These are phyloP conservation scores for Viola pubescens DNA, from an alignment of 441 rosid genomes.

Conservation along the genomic window DNA sequence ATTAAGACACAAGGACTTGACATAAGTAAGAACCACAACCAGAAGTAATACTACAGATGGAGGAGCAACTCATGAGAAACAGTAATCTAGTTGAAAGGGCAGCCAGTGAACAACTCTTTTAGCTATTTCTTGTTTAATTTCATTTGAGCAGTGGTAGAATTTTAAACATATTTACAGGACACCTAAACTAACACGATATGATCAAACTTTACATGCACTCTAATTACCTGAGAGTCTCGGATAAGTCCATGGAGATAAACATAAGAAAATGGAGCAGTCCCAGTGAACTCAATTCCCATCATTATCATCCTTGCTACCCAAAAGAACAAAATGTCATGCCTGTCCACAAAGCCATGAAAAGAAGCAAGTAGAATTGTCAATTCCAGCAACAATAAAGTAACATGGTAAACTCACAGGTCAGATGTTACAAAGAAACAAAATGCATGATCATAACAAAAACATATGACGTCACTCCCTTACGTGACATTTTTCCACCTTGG, in stretches of 20 bases:
- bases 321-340: slow-evolving; percentile 97
- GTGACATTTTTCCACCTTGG: no score
- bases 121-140: background rate
- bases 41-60: background rate
- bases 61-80: background rate
- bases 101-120: background rate
- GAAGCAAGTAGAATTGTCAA: slow-evolving; percentile 15
- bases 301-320: slow-evolving; percentile 99
- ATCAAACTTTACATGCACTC: slow-evolving; percentile 1
- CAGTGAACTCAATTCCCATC: slow-evolving; percentile 99
- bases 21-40: background rate
- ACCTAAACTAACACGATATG: background rate
- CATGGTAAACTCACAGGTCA: slow-evolving; percentile 8
- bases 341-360: slow-evolving; percentile 34
- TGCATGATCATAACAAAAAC: no score
- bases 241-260: slow-evolving; percentile 94
- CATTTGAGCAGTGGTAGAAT: background rate
- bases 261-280: slow-evolving; percentile 79
- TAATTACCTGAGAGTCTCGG: slow-evolving; percentile 76
- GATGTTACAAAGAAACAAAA: no score
- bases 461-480: no score
- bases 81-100: background rate
- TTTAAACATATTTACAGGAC: background rate
- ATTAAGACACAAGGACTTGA: slow-evolving; percentile 1
- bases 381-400: slow-evolving; percentile 10